Conservation (phyloP, 352 stramenopile species). For the Elongisporangium prolatum region DNA sequence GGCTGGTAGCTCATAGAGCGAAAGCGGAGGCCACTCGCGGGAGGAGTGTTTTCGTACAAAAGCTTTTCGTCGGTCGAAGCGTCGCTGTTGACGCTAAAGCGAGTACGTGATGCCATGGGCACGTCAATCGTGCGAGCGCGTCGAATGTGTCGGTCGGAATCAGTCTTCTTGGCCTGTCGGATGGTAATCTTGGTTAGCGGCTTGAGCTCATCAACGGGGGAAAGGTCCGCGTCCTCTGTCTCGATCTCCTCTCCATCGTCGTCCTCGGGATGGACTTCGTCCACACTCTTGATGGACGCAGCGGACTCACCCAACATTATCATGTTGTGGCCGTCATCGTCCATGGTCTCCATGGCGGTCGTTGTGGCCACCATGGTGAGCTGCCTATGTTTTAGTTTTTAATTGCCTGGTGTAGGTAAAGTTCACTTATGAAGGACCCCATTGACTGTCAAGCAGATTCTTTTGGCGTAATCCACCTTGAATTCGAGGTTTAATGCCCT, state of each 20-base stretch:
- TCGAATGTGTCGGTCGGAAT: slow-evolving; percentile 22
- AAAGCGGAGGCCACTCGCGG: slow-evolving; percentile 13
- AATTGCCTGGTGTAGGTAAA: background rate
- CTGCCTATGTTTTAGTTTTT: slow-evolving; percentile 10
- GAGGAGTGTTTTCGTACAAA: slow-evolving; percentile 5
- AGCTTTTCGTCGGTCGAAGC: slow-evolving; percentile 2
- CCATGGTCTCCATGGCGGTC: background rate
- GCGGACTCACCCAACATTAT: background rate
- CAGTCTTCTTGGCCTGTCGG: background rate
- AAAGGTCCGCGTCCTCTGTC: background rate
- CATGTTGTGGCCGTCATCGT: background rate
- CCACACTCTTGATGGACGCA: slow-evolving; percentile 19
- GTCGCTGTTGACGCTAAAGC: slow-evolving; percentile 19
- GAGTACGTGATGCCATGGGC: slow-evolving; percentile 9
- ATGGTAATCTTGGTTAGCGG: slow-evolving; percentile 2
- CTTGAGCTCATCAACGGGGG: background rate
- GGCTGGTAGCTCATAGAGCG: slow-evolving; percentile 56
- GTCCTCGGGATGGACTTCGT: slow-evolving; percentile 20
- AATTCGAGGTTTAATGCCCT: no score
- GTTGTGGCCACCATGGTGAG: slow-evolving; percentile 8
- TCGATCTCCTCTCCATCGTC: slow-evolving; percentile 10
- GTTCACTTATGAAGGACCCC: no score
- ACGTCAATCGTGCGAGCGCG: slow-evolving; percentile 53
- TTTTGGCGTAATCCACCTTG: no score
- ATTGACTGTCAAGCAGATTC: no score